Base-by-base conservation (phyloP, 1,284 basidiomycete species). In the Ganoderma lingzhi region DNA sequence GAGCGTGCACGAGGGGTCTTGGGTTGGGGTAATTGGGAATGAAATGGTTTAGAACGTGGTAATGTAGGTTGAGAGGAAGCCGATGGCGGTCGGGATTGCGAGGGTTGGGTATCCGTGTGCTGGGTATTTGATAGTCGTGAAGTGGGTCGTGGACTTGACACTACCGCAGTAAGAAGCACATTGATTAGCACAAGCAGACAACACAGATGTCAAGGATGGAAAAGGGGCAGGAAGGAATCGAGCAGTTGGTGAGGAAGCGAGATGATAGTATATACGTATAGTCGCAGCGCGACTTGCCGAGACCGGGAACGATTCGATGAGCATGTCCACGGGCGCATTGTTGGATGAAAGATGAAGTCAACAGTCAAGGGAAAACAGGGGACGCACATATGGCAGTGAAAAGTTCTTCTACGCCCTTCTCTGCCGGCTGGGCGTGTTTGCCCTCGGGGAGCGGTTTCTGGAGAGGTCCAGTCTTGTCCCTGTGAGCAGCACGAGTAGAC, bases 51-150 rank as follows among this genome's bases (percentile, higher is more conserved):
- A 56, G 53, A 19, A 5, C 32, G 53, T 35, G 53, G 17, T 56
- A 56, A 17, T 2, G 15, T 32, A 56, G 53, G 53, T 56, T 35
- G 53, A 30, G 53, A 32, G 15, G 30, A 56, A 17, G 53, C 32
- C 9, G 53, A 56, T 2, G 53, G 9, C 8, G 64, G 67, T 42
- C 37, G 37, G 37, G 66, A 63, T 28, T 62, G 63, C 28, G 69
- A 63, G 35, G 41, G 56, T 3, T 60, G 59, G 30, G 53, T 55
- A 63, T 28, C 4, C 39, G 60, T 59, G 41, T 56, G 9, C 45
- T 65, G 42, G 44, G 66, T 48, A 65, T 35, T 37, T 42, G 63
- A 32, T n/a, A 59, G 56, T 59, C 37, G 37, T 59, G 56, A 39
- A 39, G 19, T 59, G 1, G 56, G 56, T 35, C 56, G 32, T 39